These are phyloP conservation scores for Saccharomycopsis sp. DNA, from an alignment of 805 yeast genomes.

Conservation along the genomic window DNA sequence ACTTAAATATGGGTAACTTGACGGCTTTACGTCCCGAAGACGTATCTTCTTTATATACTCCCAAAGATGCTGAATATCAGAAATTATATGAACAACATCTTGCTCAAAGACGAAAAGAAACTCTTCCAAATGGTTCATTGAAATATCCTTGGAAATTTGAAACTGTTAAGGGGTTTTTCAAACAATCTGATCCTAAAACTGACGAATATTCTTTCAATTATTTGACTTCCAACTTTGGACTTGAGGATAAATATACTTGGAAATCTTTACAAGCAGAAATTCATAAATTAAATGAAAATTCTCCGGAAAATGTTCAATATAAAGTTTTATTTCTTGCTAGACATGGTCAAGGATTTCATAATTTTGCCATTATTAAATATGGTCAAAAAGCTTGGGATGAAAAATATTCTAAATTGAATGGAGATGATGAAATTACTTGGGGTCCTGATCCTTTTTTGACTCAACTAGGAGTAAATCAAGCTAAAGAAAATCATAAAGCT, in stretches of 20 bases:
- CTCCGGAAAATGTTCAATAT: conserved; percentile 26
- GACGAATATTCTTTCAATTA: conserved; percentile 34
- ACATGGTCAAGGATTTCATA: conserved; percentile 66
- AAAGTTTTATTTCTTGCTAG: conserved; percentile 47
- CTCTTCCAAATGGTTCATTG: conserved; percentile 3
- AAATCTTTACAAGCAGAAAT: conserved; percentile 24
- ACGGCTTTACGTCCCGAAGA: conserved; percentile 15
- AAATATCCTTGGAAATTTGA: conserved; percentile 21
- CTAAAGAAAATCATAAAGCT: conserved; percentile 34
- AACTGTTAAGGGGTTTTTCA: conserved; percentile 32
- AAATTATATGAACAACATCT: conserved; percentile 6
- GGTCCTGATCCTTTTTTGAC: conserved; percentile 57
- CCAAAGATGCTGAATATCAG: conserved; percentile 5
- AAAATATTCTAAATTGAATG: conserved; percentile 40
- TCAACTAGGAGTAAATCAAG: conserved; percentile 44
- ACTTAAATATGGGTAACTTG: no score
- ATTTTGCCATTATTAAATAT: conserved; percentile 41
- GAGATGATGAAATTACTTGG: conserved; percentile 46
- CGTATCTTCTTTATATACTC: conserved; percentile 6
- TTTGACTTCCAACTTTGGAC: conserved; percentile 35
- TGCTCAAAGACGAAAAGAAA: neutral
- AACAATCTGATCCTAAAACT: conserved; percentile 32
- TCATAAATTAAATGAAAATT: conserved; percentile 26
- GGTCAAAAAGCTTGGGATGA: conserved; percentile 49
- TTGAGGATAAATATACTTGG: conserved; percentile 27